phyloP scores from a whole-genome alignment of 2,329 filamentous ascomycete species.

The Fusarium marasasianum region DNA sequence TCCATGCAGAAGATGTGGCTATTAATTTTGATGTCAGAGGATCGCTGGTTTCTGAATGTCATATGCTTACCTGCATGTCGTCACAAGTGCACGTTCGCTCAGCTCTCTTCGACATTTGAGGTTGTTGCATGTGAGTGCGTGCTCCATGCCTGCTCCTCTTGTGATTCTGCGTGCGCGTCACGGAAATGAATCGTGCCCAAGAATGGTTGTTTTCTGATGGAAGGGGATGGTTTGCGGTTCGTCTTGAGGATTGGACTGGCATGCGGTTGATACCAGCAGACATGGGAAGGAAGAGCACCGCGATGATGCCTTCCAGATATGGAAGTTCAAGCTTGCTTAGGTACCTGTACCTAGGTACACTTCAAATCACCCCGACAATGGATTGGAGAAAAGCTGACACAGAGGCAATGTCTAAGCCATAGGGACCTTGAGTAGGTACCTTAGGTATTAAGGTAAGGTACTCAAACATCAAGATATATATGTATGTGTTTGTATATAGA shows the following conservation, averaged over 20 bases:
- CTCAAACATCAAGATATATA: not conserved
- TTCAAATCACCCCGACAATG: not conserved
- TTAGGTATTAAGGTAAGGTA: not conserved
- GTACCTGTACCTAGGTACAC: not conserved
- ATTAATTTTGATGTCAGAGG: not conserved
- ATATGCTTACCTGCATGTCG: slow-evolving; percentile 78
- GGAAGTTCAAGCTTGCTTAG: not conserved
- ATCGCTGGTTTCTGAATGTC: not conserved
- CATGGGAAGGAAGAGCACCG: not conserved
- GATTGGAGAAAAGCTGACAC: not conserved
- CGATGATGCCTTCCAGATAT: not conserved
- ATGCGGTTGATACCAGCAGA: too few species aligned
- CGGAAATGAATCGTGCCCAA: not conserved
- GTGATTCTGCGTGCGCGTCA: too few species aligned
- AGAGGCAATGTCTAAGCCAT: not conserved
- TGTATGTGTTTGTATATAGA: not conserved
- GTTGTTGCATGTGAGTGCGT: slow-evolving; percentile 79
- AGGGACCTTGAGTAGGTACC: not conserved
- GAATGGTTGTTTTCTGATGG: not conserved
- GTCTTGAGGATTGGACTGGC: not conserved
- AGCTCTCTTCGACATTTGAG: slow-evolving; percentile 78
- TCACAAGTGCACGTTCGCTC: slow-evolving; percentile 79
- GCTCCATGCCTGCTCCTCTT: slow-evolving; percentile 68
- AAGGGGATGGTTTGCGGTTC: not conserved
- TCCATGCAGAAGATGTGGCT: slow-evolving; percentile 87